Base-by-base conservation (phyloP, 2,329 filamentous ascomycete genomes). In the Arachnopeziza araneosa region DNA sequence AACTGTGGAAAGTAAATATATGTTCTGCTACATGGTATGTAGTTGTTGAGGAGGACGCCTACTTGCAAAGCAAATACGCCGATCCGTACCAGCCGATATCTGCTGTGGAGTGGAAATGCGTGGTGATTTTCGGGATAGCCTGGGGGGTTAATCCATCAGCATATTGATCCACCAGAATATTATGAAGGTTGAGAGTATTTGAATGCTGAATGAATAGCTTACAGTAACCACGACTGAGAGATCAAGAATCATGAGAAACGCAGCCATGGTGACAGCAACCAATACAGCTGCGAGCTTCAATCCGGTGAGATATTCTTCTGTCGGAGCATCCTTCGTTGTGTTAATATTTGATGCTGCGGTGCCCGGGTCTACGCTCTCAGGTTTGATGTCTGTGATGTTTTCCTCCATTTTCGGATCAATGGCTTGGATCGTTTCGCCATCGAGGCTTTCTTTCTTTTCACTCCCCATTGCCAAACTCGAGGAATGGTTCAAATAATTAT, bases 61-160 rank as follows among this genome's bases (percentile, higher is more conserved):
- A 52, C 50, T 24, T 67, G 1, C 71, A 67, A 24, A 75, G 67
- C 3, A 72, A 60, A 57, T 72, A 74, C 1, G 71, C 68, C 21
- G 69, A 68, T 48, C 65, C 67, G 62, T 75, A 75, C 72, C 73
- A 75, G 17, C 72, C 71, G 9, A 74, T 67, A 59, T 75, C 69
- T 48, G 69, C 61, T 17, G 73, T 67, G 26, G 69, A 70, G 19
- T 74, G 69, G 59, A 76, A 75, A 22, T 70, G 68, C 19, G 63
- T 58, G 1, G 72, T 75, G 36, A 76, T 75, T 36, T 70, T 70
- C 7, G 75, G 74, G 36, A 75, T 73, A 9, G 74, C 74, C 50
- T 52, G 19, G 7, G 6, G 4, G 17, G 4, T 6, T 19, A 52
- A n/a, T 52, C 10, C 50, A 52, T 52, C n/a, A 24, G 70, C 73